These are phyloP conservation scores for Hippophae tibetana DNA, from an alignment of 306 rosid species.

Conservation along the genomic window DNA sequence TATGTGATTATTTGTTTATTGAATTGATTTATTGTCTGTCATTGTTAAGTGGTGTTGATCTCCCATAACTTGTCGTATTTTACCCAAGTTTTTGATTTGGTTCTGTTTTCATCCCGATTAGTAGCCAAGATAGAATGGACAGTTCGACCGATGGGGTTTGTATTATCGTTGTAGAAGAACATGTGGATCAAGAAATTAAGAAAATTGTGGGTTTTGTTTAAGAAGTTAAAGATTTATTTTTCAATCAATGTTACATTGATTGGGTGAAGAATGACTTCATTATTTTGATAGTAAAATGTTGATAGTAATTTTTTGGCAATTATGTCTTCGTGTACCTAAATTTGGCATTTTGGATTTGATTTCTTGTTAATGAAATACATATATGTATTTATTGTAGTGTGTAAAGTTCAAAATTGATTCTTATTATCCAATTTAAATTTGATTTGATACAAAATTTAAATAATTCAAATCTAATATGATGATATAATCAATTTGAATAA, in stretches of 20 bases:
- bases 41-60: slow-evolving; percentile 68
- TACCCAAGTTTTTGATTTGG: slow-evolving; percentile 54
- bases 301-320: slow-evolving; percentile 17
- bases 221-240: slow-evolving; percentile 39
- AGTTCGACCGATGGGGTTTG: slow-evolving; percentile 48
- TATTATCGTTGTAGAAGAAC: slow-evolving; percentile 46
- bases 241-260: slow-evolving; percentile 43
- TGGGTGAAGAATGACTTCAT: slow-evolving; percentile 61
- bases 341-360: too few relatives aligned
- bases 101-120: slow-evolving; percentile 62
- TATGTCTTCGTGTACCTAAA: background rate
- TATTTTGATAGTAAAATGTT: slow-evolving; percentile 40
- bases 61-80: slow-evolving; percentile 74
- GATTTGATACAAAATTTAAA: too few relatives aligned
- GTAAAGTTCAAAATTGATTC: background rate
- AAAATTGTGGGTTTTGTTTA: slow-evolving; percentile 48
- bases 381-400: background rate
- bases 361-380: background rate
- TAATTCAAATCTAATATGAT: too few relatives aligned
- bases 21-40: slow-evolving; percentile 72
- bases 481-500: too few relatives aligned
- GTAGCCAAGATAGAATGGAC: slow-evolving; percentile 75
- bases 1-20: background rate
- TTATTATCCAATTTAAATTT: too few relatives aligned
- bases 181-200: slow-evolving; percentile 36